Evolutionary conservation across 169 alveolate genomes (phyloP).

Genomic region (Theileria parva): DNA sequence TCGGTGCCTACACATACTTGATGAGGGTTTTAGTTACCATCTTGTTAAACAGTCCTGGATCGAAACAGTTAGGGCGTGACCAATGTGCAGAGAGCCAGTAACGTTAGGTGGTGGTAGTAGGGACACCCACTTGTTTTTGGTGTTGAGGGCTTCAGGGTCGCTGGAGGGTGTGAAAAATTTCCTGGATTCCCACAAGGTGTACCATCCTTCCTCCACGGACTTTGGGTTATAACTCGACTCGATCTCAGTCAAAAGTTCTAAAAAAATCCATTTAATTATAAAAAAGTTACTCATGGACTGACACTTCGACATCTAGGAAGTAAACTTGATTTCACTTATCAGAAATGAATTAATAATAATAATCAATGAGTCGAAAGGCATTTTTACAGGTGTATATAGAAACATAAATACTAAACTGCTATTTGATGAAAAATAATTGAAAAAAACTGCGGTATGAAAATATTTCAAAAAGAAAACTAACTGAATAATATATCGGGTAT

Average conservation of each 20-base stretch:
- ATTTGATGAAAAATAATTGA: background rate
- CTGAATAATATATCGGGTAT: background rate
- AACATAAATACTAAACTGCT: background rate
- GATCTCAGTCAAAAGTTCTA: conserved; percentile 62
- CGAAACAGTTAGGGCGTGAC: conserved; percentile 98
- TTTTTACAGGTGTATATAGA: background rate
- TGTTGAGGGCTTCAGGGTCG: conserved; percentile 67
- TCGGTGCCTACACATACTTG: conserved; percentile 80
- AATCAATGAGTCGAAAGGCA: background rate
- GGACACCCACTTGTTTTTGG: conserved; percentile 75
- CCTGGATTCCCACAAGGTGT: conserved; percentile 92
- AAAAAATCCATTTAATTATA: background rate
- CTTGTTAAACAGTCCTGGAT: conserved; percentile 97
- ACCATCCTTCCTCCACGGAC: conserved; percentile 94
- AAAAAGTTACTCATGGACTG: conserved; percentile 1
- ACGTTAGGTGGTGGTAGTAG: conserved; percentile 99
- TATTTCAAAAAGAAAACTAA: too few relatives aligned
- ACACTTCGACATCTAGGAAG: conserved; percentile 1
- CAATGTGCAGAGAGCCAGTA: conserved; percentile 99
- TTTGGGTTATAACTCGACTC: conserved; percentile 93
- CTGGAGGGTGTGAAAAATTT: conserved; percentile 76
- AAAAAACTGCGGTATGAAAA: background rate
- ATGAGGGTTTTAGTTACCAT: conserved; percentile 66
- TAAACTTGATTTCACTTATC: background rate
- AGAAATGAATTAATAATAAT: background rate